Evolutionary conservation across 495 filamentous ascomycete genomes (phyloP).

Genomic region (Aspergillus indologenus): DNA sequence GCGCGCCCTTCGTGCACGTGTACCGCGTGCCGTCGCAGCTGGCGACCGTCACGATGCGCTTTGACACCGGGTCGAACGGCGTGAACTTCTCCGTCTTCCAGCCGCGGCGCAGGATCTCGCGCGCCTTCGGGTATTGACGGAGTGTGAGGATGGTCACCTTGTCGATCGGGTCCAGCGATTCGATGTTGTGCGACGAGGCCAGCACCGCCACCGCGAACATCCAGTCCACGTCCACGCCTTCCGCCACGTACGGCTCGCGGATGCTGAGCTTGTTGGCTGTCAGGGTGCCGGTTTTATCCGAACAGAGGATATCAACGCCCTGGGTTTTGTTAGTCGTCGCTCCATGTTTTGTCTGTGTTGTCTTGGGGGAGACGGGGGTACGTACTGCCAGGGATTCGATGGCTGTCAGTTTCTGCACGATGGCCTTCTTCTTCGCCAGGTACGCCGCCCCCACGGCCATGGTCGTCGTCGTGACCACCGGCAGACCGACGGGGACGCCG

Average conservation of each 20-base stretch:
- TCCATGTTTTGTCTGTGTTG: neutral
- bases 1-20: slow-evolving; percentile 68
- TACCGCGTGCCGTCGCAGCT: slow-evolving; percentile 60
- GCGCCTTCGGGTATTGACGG: slow-evolving; percentile 62
- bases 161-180: slow-evolving; percentile 70
- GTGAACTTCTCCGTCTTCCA: slow-evolving; percentile 70
- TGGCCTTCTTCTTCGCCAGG: slow-evolving; percentile 91
- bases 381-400: slow-evolving; percentile 84
- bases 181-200: slow-evolving; percentile 70
- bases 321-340: slow-evolving; percentile 21
- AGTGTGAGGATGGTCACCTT: slow-evolving; percentile 69
- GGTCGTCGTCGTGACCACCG: slow-evolving; percentile 91
- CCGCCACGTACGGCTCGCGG: slow-evolving; percentile 66
- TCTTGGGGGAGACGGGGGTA: too few species aligned
- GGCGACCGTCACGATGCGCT: slow-evolving; percentile 65
- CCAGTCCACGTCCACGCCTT: slow-evolving; percentile 70
- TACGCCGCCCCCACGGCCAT: slow-evolving; percentile 96
- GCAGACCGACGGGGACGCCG: slow-evolving; percentile 93
- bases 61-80: slow-evolving; percentile 73
- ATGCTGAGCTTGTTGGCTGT: slow-evolving; percentile 72
- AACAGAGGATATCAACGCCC: slow-evolving; percentile 95
- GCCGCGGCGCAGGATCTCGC: slow-evolving; percentile 60
- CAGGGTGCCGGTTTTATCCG: slow-evolving; percentile 80
- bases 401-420: slow-evolving; percentile 92
- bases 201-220: slow-evolving; percentile 72